A percentile compares a stretch with the other conserved stretches of the same genome.
These are phyloP conservation scores for Penicillium verrucosum DNA, from an alignment of 2,329 filamentous ascomycete species.

Conservation along the genomic window DNA sequence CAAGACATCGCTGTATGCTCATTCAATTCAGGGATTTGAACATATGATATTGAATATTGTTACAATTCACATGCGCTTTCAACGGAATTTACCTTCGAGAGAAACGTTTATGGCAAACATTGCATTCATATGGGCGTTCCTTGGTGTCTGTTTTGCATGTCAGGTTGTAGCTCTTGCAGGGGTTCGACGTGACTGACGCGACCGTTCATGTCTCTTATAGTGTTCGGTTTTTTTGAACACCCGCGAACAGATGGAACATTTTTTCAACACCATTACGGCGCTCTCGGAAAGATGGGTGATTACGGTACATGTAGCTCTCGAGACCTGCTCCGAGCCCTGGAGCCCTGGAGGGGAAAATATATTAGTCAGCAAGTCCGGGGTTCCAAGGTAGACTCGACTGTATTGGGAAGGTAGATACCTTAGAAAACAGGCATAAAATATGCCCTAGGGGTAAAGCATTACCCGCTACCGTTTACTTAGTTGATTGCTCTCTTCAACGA, in stretches of 20 bases:
- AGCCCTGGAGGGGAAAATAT: background rate
- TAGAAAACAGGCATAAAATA: background rate
- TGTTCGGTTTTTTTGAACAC: slow-evolving; percentile 57
- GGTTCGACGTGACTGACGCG: slow-evolving; percentile 43
- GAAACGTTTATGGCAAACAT: slow-evolving; percentile 54
- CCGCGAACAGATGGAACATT: slow-evolving; percentile 51
- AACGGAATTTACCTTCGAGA: slow-evolving; percentile 47
- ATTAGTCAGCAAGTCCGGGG: slow-evolving; percentile 6
- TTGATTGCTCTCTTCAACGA: background rate
- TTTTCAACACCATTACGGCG: slow-evolving; percentile 41
- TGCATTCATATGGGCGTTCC: slow-evolving; percentile 54
- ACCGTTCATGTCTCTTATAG: slow-evolving; percentile 55
- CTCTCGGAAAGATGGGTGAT: slow-evolving; percentile 10
- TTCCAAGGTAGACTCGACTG: background rate
- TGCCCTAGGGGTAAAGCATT: background rate
- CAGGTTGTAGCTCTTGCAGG: slow-evolving; percentile 1
- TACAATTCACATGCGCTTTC: background rate
- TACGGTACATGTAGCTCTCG: background rate
- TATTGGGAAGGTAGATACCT: background rate
- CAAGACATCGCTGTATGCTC: slow-evolving; percentile 44
- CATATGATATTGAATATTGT: background rate
- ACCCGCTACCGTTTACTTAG: background rate
- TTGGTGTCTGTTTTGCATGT: slow-evolving; percentile 47
- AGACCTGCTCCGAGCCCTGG: background rate
- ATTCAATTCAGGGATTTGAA: slow-evolving; percentile 11